A percentile compares a stretch with the other conserved stretches of the same genome.
Conservation (phyloP, 169 alveolate species). For the Sarcocystis neurona region DNA sequence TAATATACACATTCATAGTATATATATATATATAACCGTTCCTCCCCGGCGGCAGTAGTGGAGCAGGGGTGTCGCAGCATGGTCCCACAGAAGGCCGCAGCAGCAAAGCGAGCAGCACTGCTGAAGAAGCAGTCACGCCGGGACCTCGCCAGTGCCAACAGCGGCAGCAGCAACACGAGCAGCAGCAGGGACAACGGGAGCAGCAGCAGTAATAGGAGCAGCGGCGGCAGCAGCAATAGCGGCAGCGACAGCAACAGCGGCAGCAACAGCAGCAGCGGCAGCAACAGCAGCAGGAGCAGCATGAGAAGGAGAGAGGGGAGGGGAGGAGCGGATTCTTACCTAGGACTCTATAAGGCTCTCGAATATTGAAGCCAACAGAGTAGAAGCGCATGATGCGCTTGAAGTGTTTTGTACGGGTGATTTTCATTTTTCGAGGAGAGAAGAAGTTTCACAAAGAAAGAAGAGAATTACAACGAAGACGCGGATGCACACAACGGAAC, state of each 20-base stretch:
- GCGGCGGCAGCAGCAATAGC: neutral
- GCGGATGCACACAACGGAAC: neutral
- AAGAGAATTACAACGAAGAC: neutral
- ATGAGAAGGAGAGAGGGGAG: neutral
- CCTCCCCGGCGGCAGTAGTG: neutral
- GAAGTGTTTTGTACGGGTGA: slow-evolving; percentile 28
- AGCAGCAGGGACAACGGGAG: neutral
- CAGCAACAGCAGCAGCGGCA: no score
- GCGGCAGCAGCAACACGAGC: neutral
- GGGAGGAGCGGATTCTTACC: slow-evolving; percentile 20
- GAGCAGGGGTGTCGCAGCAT: neutral
- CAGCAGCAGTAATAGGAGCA: neutral
- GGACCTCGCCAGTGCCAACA: neutral
- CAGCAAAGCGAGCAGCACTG: neutral
- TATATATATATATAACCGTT: no score
- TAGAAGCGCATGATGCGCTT: slow-evolving; percentile 51
- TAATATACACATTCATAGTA: no score
- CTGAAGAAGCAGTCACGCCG: neutral
- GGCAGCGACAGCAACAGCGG: neutral
- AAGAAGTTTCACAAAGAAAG: neutral
- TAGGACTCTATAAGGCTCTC: slow-evolving; percentile 45
- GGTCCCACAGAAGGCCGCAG: neutral
- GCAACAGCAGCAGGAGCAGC: no score
- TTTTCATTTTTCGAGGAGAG: slow-evolving; percentile 29
- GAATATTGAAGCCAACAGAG: slow-evolving; percentile 41